Percentiles rank a stretch among this genome's conserved stretches.
Evolutionary conservation across 805 yeast genomes (phyloP).

Genomic region (Schwanniomyces yamadae): DNA sequence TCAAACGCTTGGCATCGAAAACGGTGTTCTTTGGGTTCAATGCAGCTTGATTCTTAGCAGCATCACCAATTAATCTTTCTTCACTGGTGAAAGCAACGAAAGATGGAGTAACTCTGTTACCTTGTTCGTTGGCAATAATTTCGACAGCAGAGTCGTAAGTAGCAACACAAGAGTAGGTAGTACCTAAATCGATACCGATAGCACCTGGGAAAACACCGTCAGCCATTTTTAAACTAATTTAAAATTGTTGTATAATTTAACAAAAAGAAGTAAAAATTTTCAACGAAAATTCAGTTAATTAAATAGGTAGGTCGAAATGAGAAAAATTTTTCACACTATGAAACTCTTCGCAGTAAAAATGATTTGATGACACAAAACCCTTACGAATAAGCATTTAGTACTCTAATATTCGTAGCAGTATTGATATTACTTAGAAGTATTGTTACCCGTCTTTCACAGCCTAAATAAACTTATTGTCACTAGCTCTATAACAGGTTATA

Average conservation of each 20-base stretch:
- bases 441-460: constrained; percentile 7
- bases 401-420: constrained; percentile 8
- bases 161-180: constrained; percentile 53
- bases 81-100: constrained; percentile 49
- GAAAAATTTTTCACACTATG: constrained; percentile 11
- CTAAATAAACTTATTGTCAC: constrained; percentile 5
- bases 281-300: constrained; percentile 2
- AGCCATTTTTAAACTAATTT: constrained; percentile 56
- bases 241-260: constrained; percentile 8
- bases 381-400: constrained; percentile 1
- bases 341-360: constrained; percentile 1
- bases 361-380: constrained; percentile 1
- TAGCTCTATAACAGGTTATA: constrained; percentile 4
- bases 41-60: constrained; percentile 52
- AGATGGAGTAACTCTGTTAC: constrained; percentile 53
- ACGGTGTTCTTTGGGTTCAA: constrained; percentile 51
- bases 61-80: constrained; percentile 53
- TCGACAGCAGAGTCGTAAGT: constrained; percentile 50
- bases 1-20: constrained; percentile 51
- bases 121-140: constrained; percentile 51
- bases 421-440: constrained; percentile 4
- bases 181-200: constrained; percentile 55
- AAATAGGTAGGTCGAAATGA: constrained; percentile 2
- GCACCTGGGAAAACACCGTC: constrained; percentile 99
- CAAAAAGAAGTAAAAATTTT: constrained; percentile 7